Base-by-base conservation (phyloP, 257 asterid genomes). In the Catharanthus roseus region DNA sequence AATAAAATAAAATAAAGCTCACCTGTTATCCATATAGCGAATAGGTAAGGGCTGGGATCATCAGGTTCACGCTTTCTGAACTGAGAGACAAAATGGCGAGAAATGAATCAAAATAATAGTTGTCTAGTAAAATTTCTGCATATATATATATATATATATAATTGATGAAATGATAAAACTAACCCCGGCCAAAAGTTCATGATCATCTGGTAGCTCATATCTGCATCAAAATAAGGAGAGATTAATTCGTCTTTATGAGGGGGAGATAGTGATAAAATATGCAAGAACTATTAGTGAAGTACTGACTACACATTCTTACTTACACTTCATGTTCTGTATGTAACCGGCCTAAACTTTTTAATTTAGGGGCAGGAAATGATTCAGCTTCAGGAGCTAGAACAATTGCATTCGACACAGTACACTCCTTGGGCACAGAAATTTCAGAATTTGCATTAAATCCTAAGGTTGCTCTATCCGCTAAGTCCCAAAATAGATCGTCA, bases 191-290 rank as follows among this genome's bases (percentile, higher is more conserved):
- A 89, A 72, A 71, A 89, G 74, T 50, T 82, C 86, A 75, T 85
- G 90, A 13, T 74, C 36, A 80, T 89, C 93, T 45, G 91, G 92
- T 58, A 92, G 83, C 78, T 74, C 87, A 18, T 82, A 86, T 74
- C 96, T 92, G 79, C 81, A 76, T 54, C 6, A 51, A 68, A 67
- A 71, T 2, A 64, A 62, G 16, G 38, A 38, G 45, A 16, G 33
- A 45, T 58, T 19, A 39, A 55, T 29, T n/a, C 1, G 31, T 61
- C 41, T 63, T 44, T 57, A 4, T 18, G 8, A 18, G 51, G 19
- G 3, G 51, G 51, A 45, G 21, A 12, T 9, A 45, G 51, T 18
- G 51, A 12, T 45, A 15, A 50, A 50, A 50, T 18, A 50, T 16
- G 1, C 1, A 50, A 16, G 23, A 50, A 50, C 19, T 45, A 45